A percentile compares a stretch with the other conserved stretches of the same genome.
Evolutionary conservation across 163 green algal genomes (phyloP).

Genomic region (Botryococcus braunii): DNA sequence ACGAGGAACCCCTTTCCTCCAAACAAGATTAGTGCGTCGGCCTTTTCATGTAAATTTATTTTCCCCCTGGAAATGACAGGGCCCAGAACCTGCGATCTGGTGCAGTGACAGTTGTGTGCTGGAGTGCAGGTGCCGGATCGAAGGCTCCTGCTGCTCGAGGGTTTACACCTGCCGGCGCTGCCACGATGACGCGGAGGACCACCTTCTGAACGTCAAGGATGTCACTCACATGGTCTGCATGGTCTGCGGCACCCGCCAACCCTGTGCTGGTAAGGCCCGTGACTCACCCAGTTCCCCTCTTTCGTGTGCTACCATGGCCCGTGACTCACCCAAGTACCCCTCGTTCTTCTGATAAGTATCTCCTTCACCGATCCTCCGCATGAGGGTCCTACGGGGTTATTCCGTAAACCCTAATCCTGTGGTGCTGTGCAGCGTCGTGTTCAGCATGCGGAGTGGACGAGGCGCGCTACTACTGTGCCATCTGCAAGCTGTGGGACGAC

Average conservation of each 20-base stretch:
- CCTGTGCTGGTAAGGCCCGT: slow-evolving; percentile 33
- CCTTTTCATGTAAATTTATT: too few relatives aligned
- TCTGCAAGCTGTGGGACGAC: slow-evolving; percentile 96
- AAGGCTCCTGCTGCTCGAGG: slow-evolving; percentile 81
- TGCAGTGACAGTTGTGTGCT: too few relatives aligned
- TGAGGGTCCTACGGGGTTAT: too few relatives aligned
- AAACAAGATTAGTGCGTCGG: too few relatives aligned
- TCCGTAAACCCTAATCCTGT: too few relatives aligned
- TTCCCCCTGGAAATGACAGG: too few relatives aligned
- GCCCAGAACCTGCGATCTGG: too few relatives aligned
- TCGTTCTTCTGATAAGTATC: too few relatives aligned
- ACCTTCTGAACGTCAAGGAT: slow-evolving; percentile 77
- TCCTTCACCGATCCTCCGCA: too few relatives aligned
- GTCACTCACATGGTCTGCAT: slow-evolving; percentile 86
- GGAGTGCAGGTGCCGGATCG: slow-evolving; percentile 72
- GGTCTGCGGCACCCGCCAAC: slow-evolving; percentile 64
- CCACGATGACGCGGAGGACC: slow-evolving; percentile 78
- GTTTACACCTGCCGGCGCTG: slow-evolving; percentile 77
- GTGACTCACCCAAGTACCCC: too few relatives aligned
- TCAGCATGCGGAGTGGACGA: slow-evolving; percentile 47
- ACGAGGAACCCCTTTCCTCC: too few relatives aligned
- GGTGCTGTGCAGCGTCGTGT: slow-evolving; percentile 56
- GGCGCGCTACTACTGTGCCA: slow-evolving; percentile 88
- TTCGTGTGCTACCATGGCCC: not conserved
- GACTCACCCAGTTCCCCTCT: not conserved